These are phyloP conservation scores for Clausena lansium DNA, from an alignment of 345 rosid genomes.

Conservation along the genomic window DNA sequence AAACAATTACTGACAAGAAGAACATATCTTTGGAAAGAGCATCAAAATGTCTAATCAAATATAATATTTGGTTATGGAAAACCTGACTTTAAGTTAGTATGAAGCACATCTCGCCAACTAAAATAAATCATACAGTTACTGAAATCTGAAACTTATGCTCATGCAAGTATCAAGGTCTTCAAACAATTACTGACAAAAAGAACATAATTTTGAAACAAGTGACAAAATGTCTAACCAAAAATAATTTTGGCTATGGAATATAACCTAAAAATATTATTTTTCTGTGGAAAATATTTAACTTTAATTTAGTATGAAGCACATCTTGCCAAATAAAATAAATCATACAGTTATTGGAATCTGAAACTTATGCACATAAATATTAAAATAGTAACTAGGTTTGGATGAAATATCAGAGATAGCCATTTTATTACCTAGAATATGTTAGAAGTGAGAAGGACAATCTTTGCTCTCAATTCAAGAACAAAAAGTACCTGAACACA, in stretches of 20 bases:
- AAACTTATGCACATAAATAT: neutral
- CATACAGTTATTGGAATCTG: neutral
- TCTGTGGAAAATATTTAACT: no score
- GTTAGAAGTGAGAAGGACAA: neutral
- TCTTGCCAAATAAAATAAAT: neutral
- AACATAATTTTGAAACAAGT: neutral
- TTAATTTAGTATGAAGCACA: neutral
- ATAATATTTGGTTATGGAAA: neutral
- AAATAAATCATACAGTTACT: neutral
- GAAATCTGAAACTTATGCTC: neutral
- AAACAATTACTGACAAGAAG: neutral
- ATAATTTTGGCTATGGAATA: neutral
- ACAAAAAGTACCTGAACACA: neutral
- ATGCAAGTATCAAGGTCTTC: neutral
- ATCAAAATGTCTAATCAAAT: neutral
- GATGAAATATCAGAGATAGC: neutral
- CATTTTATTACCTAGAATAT: neutral
- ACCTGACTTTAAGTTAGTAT: neutral
- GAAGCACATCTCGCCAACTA: neutral
- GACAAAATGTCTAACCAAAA: neutral
- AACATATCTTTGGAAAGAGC: neutral
- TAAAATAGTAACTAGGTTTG: neutral
- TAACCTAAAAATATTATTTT: neutral
- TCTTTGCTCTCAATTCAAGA: neutral
- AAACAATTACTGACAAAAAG: neutral